A percentile compares a stretch with the other conserved stretches of the same genome.
These are phyloP conservation scores for Isoetes taiwanensis DNA, from an alignment of 75 land plant species.

Conservation along the genomic window DNA sequence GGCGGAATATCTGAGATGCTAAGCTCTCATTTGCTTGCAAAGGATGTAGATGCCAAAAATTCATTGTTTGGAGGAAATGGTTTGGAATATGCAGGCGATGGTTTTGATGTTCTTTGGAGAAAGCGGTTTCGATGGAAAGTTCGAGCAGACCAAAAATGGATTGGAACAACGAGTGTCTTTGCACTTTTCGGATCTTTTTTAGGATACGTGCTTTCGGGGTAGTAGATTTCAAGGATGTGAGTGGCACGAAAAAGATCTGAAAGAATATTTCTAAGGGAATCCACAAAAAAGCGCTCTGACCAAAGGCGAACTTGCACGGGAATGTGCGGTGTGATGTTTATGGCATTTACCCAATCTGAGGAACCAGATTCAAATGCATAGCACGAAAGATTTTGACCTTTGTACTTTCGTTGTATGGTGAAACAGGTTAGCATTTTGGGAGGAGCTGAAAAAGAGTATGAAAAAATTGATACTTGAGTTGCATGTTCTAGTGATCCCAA, in stretches of 20 bases:
- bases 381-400: slow-evolving; percentile 13
- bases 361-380: slow-evolving; percentile 11
- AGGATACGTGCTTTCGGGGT: slow-evolving; percentile 71
- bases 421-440: no score
- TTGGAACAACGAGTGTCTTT: slow-evolving; percentile 95
- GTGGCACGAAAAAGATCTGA: background rate
- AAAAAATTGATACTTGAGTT: no score
- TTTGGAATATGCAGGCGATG: slow-evolving; percentile 65
- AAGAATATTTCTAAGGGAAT: slow-evolving; percentile 8
- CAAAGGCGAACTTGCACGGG: slow-evolving; percentile 28
- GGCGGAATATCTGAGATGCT: slow-evolving; percentile 96
- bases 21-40: slow-evolving; percentile 46
- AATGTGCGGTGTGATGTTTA: slow-evolving; percentile 22
- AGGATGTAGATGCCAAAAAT: slow-evolving; percentile 34
- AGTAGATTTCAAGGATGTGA: slow-evolving; percentile 48
- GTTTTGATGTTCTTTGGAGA: slow-evolving; percentile 61
- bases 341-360: slow-evolving; percentile 21
- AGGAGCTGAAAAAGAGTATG: no score
- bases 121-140: slow-evolving; percentile 39
- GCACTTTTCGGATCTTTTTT: slow-evolving; percentile 71
- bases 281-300: no score
- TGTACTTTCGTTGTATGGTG: slow-evolving; percentile 19
- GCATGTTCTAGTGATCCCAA: no score
- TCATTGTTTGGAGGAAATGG: slow-evolving; percentile 70
- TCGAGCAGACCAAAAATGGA: slow-evolving; percentile 62